Evolutionary conservation across 1,139 yeast genomes (phyloP).

Genomic region (Pichia sp.): DNA sequence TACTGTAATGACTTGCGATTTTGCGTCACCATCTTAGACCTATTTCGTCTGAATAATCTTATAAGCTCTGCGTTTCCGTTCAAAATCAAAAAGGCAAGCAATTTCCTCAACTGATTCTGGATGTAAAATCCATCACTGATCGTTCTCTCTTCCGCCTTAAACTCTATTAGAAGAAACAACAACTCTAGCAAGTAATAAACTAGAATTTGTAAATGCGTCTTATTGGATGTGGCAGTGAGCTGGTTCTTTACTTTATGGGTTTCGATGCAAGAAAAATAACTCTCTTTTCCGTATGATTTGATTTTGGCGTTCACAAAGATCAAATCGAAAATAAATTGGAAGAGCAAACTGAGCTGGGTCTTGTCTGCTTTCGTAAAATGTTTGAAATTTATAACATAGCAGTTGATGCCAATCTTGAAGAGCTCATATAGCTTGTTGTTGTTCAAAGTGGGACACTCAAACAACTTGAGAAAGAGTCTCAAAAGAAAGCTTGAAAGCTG

Average conservation of each 20-base stretch:
- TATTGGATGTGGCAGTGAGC: conserved; percentile 7
- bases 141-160: neutral
- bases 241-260: conserved; percentile 11
- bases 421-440: conserved; percentile 9
- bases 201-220: conserved; percentile 6
- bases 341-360: conserved; percentile 9
- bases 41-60: conserved; percentile 4
- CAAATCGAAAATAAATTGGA: conserved; percentile 13
- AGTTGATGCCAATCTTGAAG: conserved; percentile 13
- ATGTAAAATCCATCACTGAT: neutral
- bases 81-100: conserved; percentile 18
- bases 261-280: conserved; percentile 1
- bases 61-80: conserved; percentile 10
- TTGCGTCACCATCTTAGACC: neutral
- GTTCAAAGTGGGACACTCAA: conserved; percentile 5
- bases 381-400: conserved; percentile 13
- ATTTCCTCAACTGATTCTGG: conserved; percentile 3
- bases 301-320: conserved; percentile 4
- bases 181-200: conserved; percentile 13
- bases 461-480: conserved; percentile 4
- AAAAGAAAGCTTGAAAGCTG: conserved; percentile 9
- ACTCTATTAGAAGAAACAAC: conserved; percentile 9
- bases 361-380: conserved; percentile 7
- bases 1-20: neutral
- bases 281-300: neutral